A percentile compares a stretch with the other conserved stretches of the same genome.
phyloP scores from a whole-genome alignment of 108 stramenopile genomes.

The Licmophora abbreviata region DNA sequence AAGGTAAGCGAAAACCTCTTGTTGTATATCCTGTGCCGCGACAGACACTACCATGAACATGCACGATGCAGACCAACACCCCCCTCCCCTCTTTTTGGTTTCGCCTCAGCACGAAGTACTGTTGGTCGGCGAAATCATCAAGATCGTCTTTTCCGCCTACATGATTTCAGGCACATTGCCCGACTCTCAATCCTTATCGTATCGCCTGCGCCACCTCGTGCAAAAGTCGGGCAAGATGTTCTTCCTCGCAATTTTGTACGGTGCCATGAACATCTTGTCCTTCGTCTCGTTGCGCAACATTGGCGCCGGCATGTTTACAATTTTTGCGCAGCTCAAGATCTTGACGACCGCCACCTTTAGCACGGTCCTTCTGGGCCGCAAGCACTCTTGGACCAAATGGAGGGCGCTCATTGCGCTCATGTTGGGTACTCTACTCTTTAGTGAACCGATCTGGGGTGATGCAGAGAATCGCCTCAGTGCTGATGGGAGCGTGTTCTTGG shows the following conservation, averaged over 20 bases:
- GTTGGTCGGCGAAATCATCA: conserved; percentile 69
- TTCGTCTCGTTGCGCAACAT: conserved; percentile 83
- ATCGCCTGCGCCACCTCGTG: conserved; percentile 43
- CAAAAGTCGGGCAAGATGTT: conserved; percentile 77
- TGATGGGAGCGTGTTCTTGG: conserved; percentile 49
- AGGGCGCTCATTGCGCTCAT: conserved; percentile 82
- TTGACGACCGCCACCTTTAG: conserved; percentile 90
- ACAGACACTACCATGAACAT: too few species aligned
- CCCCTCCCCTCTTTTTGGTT: too few species aligned
- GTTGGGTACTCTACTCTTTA: conserved; percentile 82
- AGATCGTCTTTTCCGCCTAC: conserved; percentile 64
- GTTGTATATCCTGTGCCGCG: conserved; percentile 5
- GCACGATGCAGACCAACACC: too few species aligned
- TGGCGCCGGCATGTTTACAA: conserved; percentile 87
- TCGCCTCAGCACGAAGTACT: conserved; percentile 61
- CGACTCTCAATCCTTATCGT: conserved; percentile 4
- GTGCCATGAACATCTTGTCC: conserved; percentile 87
- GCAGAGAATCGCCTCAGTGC: conserved; percentile 2
- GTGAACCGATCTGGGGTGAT: conserved; percentile 74
- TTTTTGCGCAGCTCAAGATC: conserved; percentile 89
- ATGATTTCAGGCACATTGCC: conserved; percentile 31
- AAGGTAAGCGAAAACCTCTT: conserved; percentile 49
- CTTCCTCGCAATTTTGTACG: conserved; percentile 80
- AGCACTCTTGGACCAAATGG: conserved; percentile 85
- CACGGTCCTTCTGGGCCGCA: conserved; percentile 55